phyloP scores from a whole-genome alignment of 352 stramenopile species.

The Phytophthora palmivora region DNA sequence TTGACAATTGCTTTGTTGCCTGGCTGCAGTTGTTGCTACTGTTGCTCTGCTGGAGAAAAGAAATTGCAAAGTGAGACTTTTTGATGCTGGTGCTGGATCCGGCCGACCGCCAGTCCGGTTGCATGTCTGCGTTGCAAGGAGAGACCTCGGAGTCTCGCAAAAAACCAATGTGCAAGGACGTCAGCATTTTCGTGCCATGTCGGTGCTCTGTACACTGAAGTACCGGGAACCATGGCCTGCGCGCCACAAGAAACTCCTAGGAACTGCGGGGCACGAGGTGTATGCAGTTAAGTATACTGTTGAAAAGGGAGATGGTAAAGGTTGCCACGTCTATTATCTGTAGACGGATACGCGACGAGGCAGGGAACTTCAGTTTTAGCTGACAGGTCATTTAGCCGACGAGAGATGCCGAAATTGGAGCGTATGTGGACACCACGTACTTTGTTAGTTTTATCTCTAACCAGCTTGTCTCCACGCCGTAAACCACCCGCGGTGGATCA shows the following conservation, averaged over 20 bases:
- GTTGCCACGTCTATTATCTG: constrained; percentile 18
- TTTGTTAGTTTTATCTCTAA: background rate
- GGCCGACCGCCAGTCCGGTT: background rate
- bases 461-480: background rate
- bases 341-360: constrained; percentile 28
- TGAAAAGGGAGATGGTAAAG: constrained; percentile 13
- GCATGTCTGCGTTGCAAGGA: constrained; percentile 25
- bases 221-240: constrained; percentile 2
- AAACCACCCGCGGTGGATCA: no score
- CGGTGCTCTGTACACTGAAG: constrained; percentile 13
- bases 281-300: constrained; percentile 18
- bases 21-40: constrained; percentile 15
- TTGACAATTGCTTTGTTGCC: constrained; percentile 1
- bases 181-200: background rate
- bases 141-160: constrained; percentile 18
- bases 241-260: constrained; percentile 25
- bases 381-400: background rate
- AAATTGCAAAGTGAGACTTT: constrained; percentile 39
- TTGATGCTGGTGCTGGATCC: background rate
- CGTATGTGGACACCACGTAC: no score
- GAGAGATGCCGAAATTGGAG: no score
- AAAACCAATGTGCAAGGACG: constrained; percentile 9
- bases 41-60: constrained; percentile 25
- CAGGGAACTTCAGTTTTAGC: constrained; percentile 16
- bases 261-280: constrained; percentile 2